Conservation (phyloP, 108 stramenopile species). For the Heterococcus sp. region DNA sequence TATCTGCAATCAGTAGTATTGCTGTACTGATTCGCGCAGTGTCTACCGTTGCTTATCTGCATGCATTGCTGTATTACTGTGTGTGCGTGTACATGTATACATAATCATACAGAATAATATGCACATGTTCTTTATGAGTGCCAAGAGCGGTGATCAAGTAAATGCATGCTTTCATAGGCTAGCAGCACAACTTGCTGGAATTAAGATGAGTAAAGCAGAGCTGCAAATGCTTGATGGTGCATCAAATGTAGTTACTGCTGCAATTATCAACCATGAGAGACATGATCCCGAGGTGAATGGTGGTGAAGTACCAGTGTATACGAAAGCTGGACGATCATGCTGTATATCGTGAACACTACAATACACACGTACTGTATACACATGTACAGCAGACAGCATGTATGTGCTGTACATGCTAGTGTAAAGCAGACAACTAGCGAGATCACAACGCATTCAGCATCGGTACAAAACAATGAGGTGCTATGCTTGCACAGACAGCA, state of each 20-base stretch:
- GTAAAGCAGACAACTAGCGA: no score
- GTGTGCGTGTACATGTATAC: no score
- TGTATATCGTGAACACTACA: conserved; percentile 20
- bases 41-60: no score
- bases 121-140: conserved; percentile 48
- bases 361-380: no score
- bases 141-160: conserved; percentile 62
- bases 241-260: conserved; percentile 41
- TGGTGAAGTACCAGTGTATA: conserved; percentile 54
- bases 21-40: no score
- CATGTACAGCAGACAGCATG: no score
- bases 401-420: no score
- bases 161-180: conserved; percentile 46
- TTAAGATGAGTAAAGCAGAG: conserved; percentile 38
- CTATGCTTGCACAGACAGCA: no score
- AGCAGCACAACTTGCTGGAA: conserved; percentile 48
- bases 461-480: no score
- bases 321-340: conserved; percentile 10
- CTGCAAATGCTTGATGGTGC: conserved; percentile 17
- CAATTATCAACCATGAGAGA: conserved; percentile 48
- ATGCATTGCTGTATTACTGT: no score
- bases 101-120: conserved; percentile 42
- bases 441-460: no score
- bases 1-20: no score
- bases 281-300: conserved; percentile 51